phyloP scores from a whole-genome alignment of 352 stramenopile genomes.

The Phytophthora fragariae region DNA sequence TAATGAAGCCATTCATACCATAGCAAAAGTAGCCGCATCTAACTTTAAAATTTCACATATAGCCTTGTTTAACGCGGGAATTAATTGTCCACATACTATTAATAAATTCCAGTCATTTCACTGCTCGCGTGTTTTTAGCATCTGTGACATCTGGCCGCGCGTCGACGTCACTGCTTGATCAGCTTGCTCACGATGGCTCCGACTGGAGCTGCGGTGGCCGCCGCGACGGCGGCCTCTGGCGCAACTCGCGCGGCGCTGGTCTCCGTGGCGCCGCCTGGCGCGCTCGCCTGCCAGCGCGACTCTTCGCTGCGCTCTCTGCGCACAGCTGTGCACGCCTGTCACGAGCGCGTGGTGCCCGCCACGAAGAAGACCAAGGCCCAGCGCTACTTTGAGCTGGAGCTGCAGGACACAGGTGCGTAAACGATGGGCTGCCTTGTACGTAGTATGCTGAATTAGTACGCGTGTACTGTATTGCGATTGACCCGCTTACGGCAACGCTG shows the following conservation, averaged over 20 bases:
- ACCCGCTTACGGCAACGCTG: not conserved
- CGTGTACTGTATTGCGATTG: not conserved
- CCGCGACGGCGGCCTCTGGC: constrained; percentile 15
- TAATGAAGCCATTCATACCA: not conserved
- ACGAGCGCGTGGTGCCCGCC: constrained; percentile 30
- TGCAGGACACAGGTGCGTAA: constrained; percentile 64
- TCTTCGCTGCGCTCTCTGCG: constrained; percentile 62
- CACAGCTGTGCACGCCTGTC: constrained; percentile 56
- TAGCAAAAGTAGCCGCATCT: not conserved
- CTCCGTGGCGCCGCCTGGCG: constrained; percentile 45
- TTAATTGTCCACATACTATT: not conserved
- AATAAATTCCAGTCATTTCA: constrained; percentile 5
- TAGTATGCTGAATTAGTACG: too few relatives aligned
- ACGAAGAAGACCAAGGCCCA: constrained; percentile 52
- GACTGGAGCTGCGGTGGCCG: constrained; percentile 33
- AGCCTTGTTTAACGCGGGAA: not conserved
- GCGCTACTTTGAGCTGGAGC: constrained; percentile 64
- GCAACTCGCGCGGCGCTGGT: constrained; percentile 9
- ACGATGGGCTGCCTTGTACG: not conserved
- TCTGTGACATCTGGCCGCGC: constrained; percentile 19
- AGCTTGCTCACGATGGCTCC: constrained; percentile 26
- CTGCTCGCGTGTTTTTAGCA: constrained; percentile 17
- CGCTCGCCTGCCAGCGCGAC: constrained; percentile 72
- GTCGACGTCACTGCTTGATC: not conserved
- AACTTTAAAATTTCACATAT: not conserved